Base-by-base conservation (phyloP, 2,329 filamentous ascomycete species). In the Helotiales sp. region DNA sequence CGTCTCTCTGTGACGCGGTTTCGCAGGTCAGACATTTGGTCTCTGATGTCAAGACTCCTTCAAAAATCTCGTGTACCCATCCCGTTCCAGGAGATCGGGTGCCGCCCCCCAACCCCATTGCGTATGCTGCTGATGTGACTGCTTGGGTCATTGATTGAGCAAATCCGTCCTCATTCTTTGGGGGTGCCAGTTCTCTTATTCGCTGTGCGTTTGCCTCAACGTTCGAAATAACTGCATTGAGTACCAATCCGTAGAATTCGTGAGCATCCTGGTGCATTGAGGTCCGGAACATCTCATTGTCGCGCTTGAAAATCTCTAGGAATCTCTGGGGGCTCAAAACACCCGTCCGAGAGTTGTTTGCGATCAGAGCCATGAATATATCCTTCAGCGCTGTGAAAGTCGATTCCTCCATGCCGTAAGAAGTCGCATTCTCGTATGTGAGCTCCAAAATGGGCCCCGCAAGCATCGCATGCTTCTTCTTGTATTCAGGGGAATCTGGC, bases 201-300 rank as follows among this genome's bases (percentile, higher is more conserved):
- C 88, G 85, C 75, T 87, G 90, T 28, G 93, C 91, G 74, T 94
- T 93, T n/a, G 89, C 86, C 80, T 99, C 96, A 28, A 99, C 93
- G 75, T 95, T 97, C 57, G 93, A 88, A 61, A 99, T 95, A 37
- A 99, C 92, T 77, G 97, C 92, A 78, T 99, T 99, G n/a, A 99
- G 84, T 2, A 99, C 85, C 34, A 98, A 83, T 67, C 97, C 97
- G 74, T 98, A 88, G 73, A 99, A 99, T 77, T 99, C 96, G 79
- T 99, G 96, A 1, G 96, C 96, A 78, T 99, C 96, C 78, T 99
- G 96, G 79, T 99, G 96, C 92, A 97, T 97, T 3, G 94, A 92
- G 45, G 93, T 95, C 66, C 93, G 89, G 76, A 99, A 99, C 91
- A 97, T 94, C 79, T 99, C 96, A 77, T 99, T 97, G 74, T 98